A percentile compares a stretch with the other conserved stretches of the same genome.
Conservation (phyloP, 2,329 filamentous ascomycete genomes). For the Ophiostoma ulmi region DNA sequence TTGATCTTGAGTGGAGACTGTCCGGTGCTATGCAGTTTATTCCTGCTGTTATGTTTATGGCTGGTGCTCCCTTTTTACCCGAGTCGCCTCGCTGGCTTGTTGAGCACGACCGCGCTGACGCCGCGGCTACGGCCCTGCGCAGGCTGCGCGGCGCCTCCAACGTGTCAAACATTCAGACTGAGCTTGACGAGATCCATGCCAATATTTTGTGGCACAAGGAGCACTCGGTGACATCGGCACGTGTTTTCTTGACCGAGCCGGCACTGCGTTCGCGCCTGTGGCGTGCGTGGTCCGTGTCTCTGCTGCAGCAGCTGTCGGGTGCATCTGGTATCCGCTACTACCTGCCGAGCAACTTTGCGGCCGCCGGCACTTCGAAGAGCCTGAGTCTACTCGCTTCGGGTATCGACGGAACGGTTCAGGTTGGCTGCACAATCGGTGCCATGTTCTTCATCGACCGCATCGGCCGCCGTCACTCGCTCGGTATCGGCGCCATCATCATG, state of each 20-base stretch:
- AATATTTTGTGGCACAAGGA: slow-evolving; percentile 33
- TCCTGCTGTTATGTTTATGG: slow-evolving; percentile 33
- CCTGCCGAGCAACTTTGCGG: slow-evolving; percentile 35
- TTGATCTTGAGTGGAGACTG: slow-evolving; percentile 35
- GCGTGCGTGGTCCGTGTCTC: slow-evolving; percentile 35
- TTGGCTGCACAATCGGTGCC: slow-evolving; percentile 35
- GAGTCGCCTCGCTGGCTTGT: slow-evolving; percentile 37
- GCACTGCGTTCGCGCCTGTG: slow-evolving; percentile 35
- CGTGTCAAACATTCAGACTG: slow-evolving; percentile 30
- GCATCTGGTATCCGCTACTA: slow-evolving; percentile 38
- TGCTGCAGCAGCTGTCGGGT: slow-evolving; percentile 38
- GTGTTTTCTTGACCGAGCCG: slow-evolving; percentile 34
- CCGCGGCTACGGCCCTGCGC: slow-evolving; percentile 31
- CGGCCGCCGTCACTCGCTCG: slow-evolving; percentile 33
- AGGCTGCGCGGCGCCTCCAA: slow-evolving; percentile 31
- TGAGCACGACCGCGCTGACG: slow-evolving; percentile 32
- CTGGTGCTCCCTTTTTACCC: slow-evolving; percentile 34
- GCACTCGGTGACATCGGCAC: slow-evolving; percentile 29
- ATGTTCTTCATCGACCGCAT: slow-evolving; percentile 35
- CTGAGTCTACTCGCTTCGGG: slow-evolving; percentile 35
- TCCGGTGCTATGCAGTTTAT: slow-evolving; percentile 35
- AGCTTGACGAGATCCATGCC: slow-evolving; percentile 34
- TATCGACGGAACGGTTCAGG: slow-evolving; percentile 36
- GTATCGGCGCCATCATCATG: slow-evolving; percentile 35
- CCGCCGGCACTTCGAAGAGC: slow-evolving; percentile 33